Evolutionary conservation across 257 asterid genomes (phyloP), one percentile per base, ranked within the genome.

Genomic region (Solanum clarkiae): DNA sequence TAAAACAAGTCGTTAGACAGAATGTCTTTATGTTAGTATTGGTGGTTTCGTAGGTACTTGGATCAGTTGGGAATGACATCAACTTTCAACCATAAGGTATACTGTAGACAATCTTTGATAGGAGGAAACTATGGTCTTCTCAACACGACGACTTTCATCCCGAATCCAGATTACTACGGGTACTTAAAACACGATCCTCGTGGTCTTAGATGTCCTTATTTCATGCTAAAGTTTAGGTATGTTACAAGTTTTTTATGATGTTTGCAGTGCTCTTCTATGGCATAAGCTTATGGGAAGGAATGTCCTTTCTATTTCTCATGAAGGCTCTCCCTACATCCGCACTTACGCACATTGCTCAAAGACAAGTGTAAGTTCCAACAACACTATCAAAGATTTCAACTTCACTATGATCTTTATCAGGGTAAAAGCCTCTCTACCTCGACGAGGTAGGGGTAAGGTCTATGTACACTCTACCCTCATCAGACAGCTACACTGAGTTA

Each of bases 121-220:
- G 98, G 99, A 84, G 99, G 99, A 84, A 93, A 94, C 84, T 95
- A 95, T 80, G 99, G 90, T 49, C 92, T 94, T 10, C 95, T 95
- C 17, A 92, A 93, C 92, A 93, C 95, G 2, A 87, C 91, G 1
- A 86, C 88, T 7, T 94, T 92, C 91, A 65, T 94, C 66, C 99
- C 99, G 5, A 95, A 94, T 86, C 99, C 99, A 65, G 99, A 95
- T 84, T 95, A 94, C 72, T 94, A 95, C 11, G 96, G 98, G 98
- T 93, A 13, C 59, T 91, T 82, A 60, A 60, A 60, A 62, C 18
- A 18, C 13, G 60, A 60, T 53, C 55, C 62, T 26, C 29, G 0
- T 26, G 17, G 45, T 17, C 49, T 26, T 44, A 36, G 1, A 47
- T 63, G 1, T 14, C 29, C 59, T 60, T 42, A n/a, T 42, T 6